These are phyloP conservation scores for Dillenia turbinata DNA, from an alignment of 164 flowering plant genomes.

Conservation along the genomic window DNA sequence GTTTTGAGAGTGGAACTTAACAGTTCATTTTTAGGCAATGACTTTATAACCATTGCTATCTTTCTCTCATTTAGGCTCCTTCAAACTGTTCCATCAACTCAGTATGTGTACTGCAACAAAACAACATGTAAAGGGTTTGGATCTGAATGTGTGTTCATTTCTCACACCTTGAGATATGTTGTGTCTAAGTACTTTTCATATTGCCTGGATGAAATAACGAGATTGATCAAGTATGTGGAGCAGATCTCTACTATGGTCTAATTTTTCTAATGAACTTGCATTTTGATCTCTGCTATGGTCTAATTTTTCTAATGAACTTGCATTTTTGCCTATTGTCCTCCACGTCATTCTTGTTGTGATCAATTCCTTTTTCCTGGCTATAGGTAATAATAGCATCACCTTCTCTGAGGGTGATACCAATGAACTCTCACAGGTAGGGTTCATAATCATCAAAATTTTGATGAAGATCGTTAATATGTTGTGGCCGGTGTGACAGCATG, in stretches of 20 bases:
- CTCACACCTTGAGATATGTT: neutral
- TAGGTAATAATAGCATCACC: conserved; percentile 27
- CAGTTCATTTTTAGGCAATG: conserved; percentile 29
- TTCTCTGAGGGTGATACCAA: conserved; percentile 15
- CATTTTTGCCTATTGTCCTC: neutral
- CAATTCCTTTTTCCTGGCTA: conserved; percentile 5
- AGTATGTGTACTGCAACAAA: no score
- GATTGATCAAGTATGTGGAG: no score
- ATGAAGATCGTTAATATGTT: no score
- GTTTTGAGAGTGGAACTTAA: conserved; percentile 17
- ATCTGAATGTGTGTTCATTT: no score
- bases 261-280: no score
- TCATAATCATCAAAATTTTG: no score
- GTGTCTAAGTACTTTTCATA: conserved; percentile 1
- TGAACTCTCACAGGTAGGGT: conserved; percentile 34
- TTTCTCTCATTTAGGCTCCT: conserved; percentile 36
- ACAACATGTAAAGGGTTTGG: no score
- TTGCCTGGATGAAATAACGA: conserved; percentile 53
- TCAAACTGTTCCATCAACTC: conserved; percentile 23
- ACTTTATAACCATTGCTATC: conserved; percentile 26
- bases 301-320: neutral
- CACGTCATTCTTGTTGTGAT: no score
- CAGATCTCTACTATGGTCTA: no score
- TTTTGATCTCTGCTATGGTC: conserved; percentile 36
- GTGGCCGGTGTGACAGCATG: no score